Conservation (phyloP, 352 stramenopile genomes). For the Phytophthora podocarpi region DNA sequence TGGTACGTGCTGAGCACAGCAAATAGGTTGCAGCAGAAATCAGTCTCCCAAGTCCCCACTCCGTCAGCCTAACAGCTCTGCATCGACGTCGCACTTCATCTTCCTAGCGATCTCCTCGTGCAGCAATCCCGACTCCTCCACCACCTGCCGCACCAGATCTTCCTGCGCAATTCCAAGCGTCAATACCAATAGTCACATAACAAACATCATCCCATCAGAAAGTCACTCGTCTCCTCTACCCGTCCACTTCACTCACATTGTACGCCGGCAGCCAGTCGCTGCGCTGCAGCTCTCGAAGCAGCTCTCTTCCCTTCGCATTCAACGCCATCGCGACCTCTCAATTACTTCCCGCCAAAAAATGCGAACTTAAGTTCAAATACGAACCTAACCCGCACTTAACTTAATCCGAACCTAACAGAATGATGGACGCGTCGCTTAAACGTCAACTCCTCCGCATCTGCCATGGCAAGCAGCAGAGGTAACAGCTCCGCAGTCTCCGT, state of each 20-base stretch:
- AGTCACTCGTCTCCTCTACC: constrained; percentile 4
- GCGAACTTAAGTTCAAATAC: constrained; percentile 5
- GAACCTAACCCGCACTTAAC: not conserved
- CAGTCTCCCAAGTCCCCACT: not conserved
- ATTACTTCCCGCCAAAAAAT: constrained; percentile 28
- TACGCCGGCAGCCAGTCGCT: constrained; percentile 93
- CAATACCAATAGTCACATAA: not conserved
- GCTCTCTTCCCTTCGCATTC: constrained; percentile 80
- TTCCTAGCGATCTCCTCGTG: constrained; percentile 81
- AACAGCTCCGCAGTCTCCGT: not conserved
- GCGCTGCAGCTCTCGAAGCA: constrained; percentile 90
- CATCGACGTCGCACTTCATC: constrained; percentile 44
- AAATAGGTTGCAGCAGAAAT: constrained; percentile 2
- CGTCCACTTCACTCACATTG: constrained; percentile 65
- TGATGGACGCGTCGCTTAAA: constrained; percentile 22
- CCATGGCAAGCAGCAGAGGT: not conserved
- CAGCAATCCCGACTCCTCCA: constrained; percentile 73
- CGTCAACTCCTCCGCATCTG: not conserved
- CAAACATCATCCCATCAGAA: not conserved
- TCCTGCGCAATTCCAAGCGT: constrained; percentile 48
- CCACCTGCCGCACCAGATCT: constrained; percentile 78
- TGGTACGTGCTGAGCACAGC: constrained; percentile 52
- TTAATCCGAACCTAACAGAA: constrained; percentile 2
- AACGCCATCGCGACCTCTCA: constrained; percentile 65
- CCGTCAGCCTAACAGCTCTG: not conserved